These are phyloP conservation scores for Eutrema yunnanense DNA, from an alignment of 345 rosid species.

Conservation along the genomic window DNA sequence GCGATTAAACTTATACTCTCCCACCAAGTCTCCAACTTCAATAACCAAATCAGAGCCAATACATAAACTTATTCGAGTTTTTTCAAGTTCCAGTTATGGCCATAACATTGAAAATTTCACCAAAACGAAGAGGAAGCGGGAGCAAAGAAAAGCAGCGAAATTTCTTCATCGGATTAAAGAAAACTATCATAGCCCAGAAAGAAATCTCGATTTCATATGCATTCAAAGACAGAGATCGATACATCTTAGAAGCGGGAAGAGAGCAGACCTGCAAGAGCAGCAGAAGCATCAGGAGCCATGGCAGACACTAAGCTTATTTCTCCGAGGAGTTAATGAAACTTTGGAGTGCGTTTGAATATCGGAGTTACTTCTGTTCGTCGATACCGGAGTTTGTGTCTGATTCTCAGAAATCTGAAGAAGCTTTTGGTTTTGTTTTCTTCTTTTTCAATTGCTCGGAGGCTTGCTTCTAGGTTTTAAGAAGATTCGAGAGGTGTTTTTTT, in stretches of 20 bases:
- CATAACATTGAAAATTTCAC: neutral
- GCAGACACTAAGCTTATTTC: neutral
- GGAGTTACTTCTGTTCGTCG: neutral
- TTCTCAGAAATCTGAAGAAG: constrained; percentile 12
- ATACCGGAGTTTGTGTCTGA: constrained; percentile 11
- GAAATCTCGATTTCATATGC: neutral
- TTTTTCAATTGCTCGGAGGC: neutral
- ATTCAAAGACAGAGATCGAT: neutral
- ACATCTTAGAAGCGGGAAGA: constrained; percentile 10
- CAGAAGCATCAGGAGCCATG: constrained; percentile 81
- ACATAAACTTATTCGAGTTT: neutral
- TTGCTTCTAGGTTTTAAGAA: constrained; percentile 30
- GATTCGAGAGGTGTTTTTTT: constrained; percentile 10
- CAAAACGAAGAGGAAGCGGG: neutral
- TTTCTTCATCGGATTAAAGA: neutral
- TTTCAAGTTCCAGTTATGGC: neutral
- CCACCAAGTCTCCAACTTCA: neutral
- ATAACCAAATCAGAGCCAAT: neutral
- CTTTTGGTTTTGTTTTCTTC: neutral
- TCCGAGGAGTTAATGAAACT: neutral
- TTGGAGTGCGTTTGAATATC: neutral
- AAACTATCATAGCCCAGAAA: neutral
- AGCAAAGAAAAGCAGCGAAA: neutral
- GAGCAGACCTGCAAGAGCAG: constrained; percentile 68
- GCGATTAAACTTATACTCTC: neutral